Base-by-base conservation (phyloP, 805 yeast genomes). In the Peterozyma toletana region DNA sequence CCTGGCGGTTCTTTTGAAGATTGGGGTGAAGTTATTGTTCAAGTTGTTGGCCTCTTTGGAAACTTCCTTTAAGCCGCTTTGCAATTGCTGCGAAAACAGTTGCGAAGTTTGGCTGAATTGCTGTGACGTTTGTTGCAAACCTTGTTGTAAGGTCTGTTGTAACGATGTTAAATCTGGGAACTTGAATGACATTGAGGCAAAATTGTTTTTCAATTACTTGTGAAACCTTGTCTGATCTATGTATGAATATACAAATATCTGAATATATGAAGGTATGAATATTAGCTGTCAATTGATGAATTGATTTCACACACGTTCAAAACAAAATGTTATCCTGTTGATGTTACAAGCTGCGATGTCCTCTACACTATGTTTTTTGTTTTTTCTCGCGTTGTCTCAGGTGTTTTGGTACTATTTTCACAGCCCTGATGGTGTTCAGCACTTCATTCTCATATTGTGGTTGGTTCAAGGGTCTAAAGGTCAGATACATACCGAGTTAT, bases 1-100 rank as follows among this genome's bases (percentile, higher is more conserved):
- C 53, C 79, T 70, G 11, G 74, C 69, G 9, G 86, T 80, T 57
- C 83, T 71, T 55, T 75, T 67, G 35, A 84, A 68, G 48, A 78
- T 69, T 39, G 86, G 83, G 46, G 73, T 66, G 54, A 77, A 59
- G 47, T 53, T 58, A 18, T 57, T 51, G 44, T 64, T 64, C 41
- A 63, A 50, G 29, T 53, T 53, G 9, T 56, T 53, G 27, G 64
- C 68, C 50, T 64, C 69, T 42, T 62, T 63, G 29, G 57, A 56
- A 18, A 61, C 53, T 38, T 54, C 57, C 35, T 51, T 52, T 41
- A 60, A 37, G 40, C 63, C 62, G 36, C 58, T 60, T 40, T 61
- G 66, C 39, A 63, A 48, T n/a, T 58, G 50, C 9, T 54, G 52
- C 2, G 56, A 48, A 43, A 63, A 42, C 43, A 57, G 59, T 38